Conservation (phyloP, 148 eudicot species). For the Amaranthus palmeri region DNA sequence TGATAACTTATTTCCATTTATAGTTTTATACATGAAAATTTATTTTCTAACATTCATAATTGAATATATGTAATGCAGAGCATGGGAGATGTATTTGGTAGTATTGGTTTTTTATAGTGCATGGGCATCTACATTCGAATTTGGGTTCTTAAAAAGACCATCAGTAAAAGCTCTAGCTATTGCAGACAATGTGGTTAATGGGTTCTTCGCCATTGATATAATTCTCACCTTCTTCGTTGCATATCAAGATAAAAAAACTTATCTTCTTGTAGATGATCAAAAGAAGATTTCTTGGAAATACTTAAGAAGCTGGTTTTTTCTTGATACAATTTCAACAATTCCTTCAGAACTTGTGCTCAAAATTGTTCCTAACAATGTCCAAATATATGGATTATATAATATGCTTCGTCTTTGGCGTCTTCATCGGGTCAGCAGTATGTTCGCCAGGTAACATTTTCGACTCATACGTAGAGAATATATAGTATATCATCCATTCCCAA, state of each 20-base stretch:
- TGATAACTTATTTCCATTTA: no score
- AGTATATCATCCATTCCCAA: no score
- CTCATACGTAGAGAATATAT: no score
- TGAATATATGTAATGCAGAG: constrained; percentile 24
- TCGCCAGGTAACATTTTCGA: constrained; percentile 49
- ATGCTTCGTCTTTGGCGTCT: constrained; percentile 94
- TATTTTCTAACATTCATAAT: no score
- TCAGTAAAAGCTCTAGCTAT: constrained; percentile 30
- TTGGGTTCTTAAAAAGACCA: constrained; percentile 45
- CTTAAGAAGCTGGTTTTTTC: constrained; percentile 45
- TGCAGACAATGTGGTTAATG: constrained; percentile 60
- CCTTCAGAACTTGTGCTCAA: constrained; percentile 56
- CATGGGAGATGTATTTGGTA: constrained; percentile 47
- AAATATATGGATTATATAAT: constrained; percentile 52
- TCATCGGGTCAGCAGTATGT: constrained; percentile 67
- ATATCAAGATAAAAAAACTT: constrained; percentile 56
- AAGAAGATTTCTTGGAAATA: constrained; percentile 58
- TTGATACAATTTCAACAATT: constrained; percentile 60
- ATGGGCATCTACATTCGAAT: constrained; percentile 68
- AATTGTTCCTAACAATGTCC: constrained; percentile 35
- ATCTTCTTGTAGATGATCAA: constrained; percentile 56
- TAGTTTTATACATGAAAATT: no score
- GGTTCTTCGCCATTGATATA: constrained; percentile 55
- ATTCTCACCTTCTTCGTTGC: constrained; percentile 71
- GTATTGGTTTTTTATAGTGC: constrained; percentile 58